Base-by-base conservation (phyloP, 2,329 filamentous ascomycete species). In the Leptographium wingfieldii region DNA sequence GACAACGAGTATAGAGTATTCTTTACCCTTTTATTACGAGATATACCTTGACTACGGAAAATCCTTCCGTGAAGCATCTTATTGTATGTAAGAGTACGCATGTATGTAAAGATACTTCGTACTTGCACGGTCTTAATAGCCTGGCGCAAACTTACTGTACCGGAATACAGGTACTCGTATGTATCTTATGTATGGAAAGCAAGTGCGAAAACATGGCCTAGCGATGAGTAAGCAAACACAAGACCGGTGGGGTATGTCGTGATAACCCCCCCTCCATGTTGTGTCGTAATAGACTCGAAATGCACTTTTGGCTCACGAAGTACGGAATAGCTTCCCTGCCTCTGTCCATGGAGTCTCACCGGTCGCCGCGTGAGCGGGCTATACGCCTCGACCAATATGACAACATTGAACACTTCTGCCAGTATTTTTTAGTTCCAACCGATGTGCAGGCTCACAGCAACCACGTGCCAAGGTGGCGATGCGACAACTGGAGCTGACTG, bases 391-490 rank as follows among this genome's bases (percentile, higher is more conserved):
- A 90, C 70, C 71, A 74, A 0, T 74, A 82, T 64, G 86, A 90
- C 68, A 72, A 76, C 27, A 71, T 90, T 46, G 72, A 73, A 16
- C 74, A 77, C 60, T 78, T 89, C 58, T 80, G 89, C 40, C 73
- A 82, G 22, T 81, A 92, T 65, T 96, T 94, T 70, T 78, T 86
- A 56, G 84, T 95, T 49, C 91, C 91, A 0, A 87, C 86, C 3
- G 88, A 84, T 69, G 75, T 74, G 1, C 60, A 63, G 51, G 60
- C 64, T 4, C 57, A 58, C 35, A 59, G 60, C 38, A n/a, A 58
- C 55, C 6, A 35, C 22, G n/a, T 7, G 19, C 19, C 4, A 19
- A 49, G 31, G 54, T 14, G 48, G 16, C 16, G 22, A 29, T 11
- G 14, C 27, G 25, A 25, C 40, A 70, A 72, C 35, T 49, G 29